phyloP scores from a whole-genome alignment of 805 yeast species.

The Saturnispora kantuleensis region DNA sequence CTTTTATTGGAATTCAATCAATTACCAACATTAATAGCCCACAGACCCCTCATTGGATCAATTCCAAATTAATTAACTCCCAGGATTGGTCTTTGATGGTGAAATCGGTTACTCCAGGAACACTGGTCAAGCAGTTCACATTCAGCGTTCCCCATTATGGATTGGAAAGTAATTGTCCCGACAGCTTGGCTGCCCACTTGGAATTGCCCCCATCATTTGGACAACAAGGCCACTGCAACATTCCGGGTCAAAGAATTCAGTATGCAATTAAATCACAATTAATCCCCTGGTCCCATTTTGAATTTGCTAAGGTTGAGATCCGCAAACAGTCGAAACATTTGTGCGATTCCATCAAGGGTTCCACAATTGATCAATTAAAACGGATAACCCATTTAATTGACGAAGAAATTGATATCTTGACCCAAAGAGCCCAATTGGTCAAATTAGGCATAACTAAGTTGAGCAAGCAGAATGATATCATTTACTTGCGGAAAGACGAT shows the following conservation, averaged over 20 bases:
- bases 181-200: constrained; percentile 28
- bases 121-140: constrained; percentile 27
- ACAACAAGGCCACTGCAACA: neutral
- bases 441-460: neutral
- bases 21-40: constrained; percentile 1
- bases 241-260: neutral
- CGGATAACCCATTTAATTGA: neutral
- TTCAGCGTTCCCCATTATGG: constrained; percentile 44
- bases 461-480: constrained; percentile 2
- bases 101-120: neutral
- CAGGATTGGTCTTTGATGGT: neutral
- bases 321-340: neutral
- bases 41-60: neutral
- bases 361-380: neutral
- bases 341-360: neutral
- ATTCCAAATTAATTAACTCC: neutral
- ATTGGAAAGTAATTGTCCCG: constrained; percentile 42
- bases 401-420: neutral
- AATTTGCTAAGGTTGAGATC: neutral
- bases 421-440: neutral
- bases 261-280: neutral
- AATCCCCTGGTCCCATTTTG: neutral
- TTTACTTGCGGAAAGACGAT: neutral
- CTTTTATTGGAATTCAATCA: constrained; percentile 2
- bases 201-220: constrained; percentile 35